Evolutionary conservation across 2,329 filamentous ascomycete species (phyloP), one percentile per base, ranked within the genome.

Genomic region (Stagonosporopsis vannaccii): DNA sequence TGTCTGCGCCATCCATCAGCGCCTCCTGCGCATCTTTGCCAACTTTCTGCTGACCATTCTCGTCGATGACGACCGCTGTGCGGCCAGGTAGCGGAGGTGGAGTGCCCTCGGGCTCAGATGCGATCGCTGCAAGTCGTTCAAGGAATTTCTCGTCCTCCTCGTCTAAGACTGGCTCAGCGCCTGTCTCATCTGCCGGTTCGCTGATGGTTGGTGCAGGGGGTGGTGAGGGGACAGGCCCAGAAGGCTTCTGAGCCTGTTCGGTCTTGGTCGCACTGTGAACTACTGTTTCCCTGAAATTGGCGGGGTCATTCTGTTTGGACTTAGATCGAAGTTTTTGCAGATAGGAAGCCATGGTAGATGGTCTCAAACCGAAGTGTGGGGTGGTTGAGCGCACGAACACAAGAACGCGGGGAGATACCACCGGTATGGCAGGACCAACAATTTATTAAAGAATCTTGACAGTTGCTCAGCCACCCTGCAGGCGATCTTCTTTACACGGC

Each of bases 111-210:
- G 72, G 72, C 57, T 76, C 74, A 44, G 74, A 70, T 17, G 78
- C 75, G 32, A 80, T 77, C 7, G 80, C 77, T 3, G 80, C 81
- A 28, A 86, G 80, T 30, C 76, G 75, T 50, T 79, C 76, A 30
- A 87, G 72, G 62, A 87, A 87, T 48, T 79, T 77, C 62, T 87
- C 83, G 59, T 88, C 85, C 65, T 86, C 85, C n/a, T 84, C 79
- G 17, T 82, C 85, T n/a, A 87, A 70, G 2, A 87, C 80, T 6
- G 80, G 68, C 65, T 72, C 71, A 17, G 65, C 60, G 33, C 63
- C 66, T 25, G 63, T 63, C 39, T 75, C 68, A 30, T 75, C 67
- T 51, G 56, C 60, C 3, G 67, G 66, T 22, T 69, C 66, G 45
- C 61, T 59, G 40, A 69, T 61, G 15, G 67, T 58, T 9, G 68